Evolutionary conservation across 805 yeast species (phyloP).

Genomic region (Candida easanensis): DNA sequence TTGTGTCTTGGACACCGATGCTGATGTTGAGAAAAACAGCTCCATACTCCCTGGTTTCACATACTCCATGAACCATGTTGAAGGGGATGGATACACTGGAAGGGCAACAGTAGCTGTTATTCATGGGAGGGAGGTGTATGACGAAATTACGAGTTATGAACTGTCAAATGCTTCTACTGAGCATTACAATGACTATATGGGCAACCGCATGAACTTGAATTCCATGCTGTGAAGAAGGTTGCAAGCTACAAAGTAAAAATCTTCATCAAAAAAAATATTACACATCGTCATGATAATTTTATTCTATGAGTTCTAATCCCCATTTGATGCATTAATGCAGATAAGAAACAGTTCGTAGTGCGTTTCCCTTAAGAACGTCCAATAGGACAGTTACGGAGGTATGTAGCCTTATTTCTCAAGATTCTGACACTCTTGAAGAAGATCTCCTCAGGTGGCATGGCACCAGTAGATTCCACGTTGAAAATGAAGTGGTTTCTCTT

Average conservation of each 20-base stretch:
- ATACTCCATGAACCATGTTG: slow-evolving; percentile 17
- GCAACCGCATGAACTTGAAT: slow-evolving; percentile 8
- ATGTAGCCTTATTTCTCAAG: slow-evolving; percentile 80
- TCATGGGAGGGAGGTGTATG: slow-evolving; percentile 31
- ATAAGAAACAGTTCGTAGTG: not conserved
- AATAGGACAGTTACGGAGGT: slow-evolving; percentile 75
- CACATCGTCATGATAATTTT: too few species aligned
- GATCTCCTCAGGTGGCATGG: slow-evolving; percentile 95
- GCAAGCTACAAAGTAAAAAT: too few species aligned
- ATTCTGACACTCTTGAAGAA: slow-evolving; percentile 87
- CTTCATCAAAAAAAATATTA: too few species aligned
- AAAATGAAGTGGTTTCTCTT: slow-evolving; percentile 89
- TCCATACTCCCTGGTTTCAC: slow-evolving; percentile 28
- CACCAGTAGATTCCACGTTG: slow-evolving; percentile 93
- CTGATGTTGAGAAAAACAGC: slow-evolving; percentile 27
- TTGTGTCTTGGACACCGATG: slow-evolving; percentile 31
- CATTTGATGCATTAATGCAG: slow-evolving; percentile 1
- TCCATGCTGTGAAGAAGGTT: slow-evolving; percentile 4
- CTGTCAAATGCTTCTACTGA: slow-evolving; percentile 4
- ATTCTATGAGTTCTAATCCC: too few species aligned
- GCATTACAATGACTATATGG: slow-evolving; percentile 16
- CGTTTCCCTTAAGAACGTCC: slow-evolving; percentile 34
- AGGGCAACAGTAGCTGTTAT: slow-evolving; percentile 34
- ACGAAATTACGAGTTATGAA: slow-evolving; percentile 22
- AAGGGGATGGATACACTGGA: slow-evolving; percentile 47